phyloP scores from a whole-genome alignment of 2,329 filamentous ascomycete genomes.

The Aureobasidium sp. region DNA sequence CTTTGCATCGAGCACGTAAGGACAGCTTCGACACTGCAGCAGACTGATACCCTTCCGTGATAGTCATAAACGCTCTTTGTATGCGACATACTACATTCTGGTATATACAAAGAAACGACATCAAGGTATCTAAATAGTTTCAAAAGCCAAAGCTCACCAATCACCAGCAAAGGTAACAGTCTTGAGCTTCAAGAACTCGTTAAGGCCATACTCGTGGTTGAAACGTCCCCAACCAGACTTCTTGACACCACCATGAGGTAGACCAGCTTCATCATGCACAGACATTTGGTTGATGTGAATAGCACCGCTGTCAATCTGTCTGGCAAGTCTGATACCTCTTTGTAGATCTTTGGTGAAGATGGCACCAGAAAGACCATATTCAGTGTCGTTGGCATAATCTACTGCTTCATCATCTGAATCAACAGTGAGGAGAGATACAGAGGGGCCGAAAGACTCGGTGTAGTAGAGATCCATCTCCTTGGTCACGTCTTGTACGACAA shows the following conservation, averaged over 20 bases:
- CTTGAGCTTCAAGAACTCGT: slow-evolving; percentile 39
- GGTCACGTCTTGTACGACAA: slow-evolving; percentile 73
- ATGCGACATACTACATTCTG: not conserved
- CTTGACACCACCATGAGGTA: slow-evolving; percentile 59
- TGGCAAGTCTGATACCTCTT: slow-evolving; percentile 47
- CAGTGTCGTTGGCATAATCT: slow-evolving; percentile 80
- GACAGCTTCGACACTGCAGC: not conserved
- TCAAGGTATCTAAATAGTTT: not conserved
- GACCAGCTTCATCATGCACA: slow-evolving; percentile 52
- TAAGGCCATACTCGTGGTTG: slow-evolving; percentile 19
- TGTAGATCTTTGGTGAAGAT: slow-evolving; percentile 77
- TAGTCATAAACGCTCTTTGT: not conserved
- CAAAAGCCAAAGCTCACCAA: not conserved
- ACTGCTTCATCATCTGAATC: slow-evolving; percentile 78
- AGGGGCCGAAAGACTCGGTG: slow-evolving; percentile 82
- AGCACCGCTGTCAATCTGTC: slow-evolving; percentile 64
- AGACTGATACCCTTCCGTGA: not conserved
- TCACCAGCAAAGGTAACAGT: slow-evolving; percentile 32
- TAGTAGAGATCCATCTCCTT: slow-evolving; percentile 79
- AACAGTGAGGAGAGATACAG: slow-evolving; percentile 72
- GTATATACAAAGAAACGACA: slow-evolving; percentile 1
- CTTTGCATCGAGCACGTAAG: not conserved
- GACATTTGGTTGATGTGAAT: slow-evolving; percentile 59
- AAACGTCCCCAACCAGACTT: slow-evolving; percentile 48
- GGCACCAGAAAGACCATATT: slow-evolving; percentile 77